Base-by-base conservation (phyloP, 140 eudicot genomes). In the Bidens hawaiensis region DNA sequence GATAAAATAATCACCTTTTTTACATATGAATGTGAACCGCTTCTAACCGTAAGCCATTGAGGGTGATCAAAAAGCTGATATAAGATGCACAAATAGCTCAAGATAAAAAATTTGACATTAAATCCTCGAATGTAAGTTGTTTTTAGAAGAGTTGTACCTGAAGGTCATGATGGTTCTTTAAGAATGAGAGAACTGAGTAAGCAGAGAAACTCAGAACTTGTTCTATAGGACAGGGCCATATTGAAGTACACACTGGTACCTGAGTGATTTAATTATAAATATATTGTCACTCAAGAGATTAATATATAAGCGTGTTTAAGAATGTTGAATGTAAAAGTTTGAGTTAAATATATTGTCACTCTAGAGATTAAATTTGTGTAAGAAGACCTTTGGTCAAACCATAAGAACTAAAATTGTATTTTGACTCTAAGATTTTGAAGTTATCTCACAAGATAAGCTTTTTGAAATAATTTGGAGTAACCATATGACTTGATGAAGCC, bases 121-220 rank as follows among this genome's bases (percentile, higher is more conserved):
- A n/a, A n/a, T n/a, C n/a, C n/a, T n/a, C n/a, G n/a, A n/a, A 4
- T 18, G 23, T 49, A 8, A 7, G 15, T 48, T 49, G 55, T 49
- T 21, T 48, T 7, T 3, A 9, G 28, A 10, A 49, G 15, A 14
- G 5, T 21, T 27, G 1, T 71, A 93, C 99, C 96, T 93, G 95
- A 74, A 93, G 85, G 33, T 83, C 78, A 76, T 85, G 90, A 54
- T 93, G 95, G 72, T 88, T 88, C 36, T 86, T 86, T 5, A 89
- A 85, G 75, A 85, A 93, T 31, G 96, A 88, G 45, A 93, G 84
- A 43, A 88, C 63, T 2, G 83, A 79, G 31, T 74, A 88, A 6
- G 99, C 99, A 57, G 95, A 93, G 61, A 93, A 88, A 75, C 64
- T 76, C 87, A 78, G 73, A 47, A 93, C 88, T 66, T 79, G 88